phyloP scores from a whole-genome alignment of 2,329 filamentous ascomycete genomes.

The Aspergillus jensenii region DNA sequence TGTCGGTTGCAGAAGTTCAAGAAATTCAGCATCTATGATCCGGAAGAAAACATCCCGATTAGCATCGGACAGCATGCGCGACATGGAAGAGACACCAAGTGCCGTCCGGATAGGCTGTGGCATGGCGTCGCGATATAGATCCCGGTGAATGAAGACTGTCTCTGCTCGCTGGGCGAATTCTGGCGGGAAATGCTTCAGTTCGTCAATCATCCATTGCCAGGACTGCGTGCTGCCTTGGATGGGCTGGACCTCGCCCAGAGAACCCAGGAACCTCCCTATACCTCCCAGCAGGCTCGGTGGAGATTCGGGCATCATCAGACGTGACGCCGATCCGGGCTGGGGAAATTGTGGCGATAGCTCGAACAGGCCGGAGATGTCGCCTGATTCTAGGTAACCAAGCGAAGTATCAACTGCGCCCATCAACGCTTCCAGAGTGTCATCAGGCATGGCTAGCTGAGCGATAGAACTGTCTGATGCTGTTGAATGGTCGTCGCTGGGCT shows the following conservation, averaged over 20 bases:
- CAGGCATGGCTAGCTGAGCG: neutral
- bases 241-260: slow-evolving; percentile 2
- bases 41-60: neutral
- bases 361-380: neutral
- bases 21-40: neutral
- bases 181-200: neutral
- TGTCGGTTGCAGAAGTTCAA: neutral
- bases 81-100: neutral
- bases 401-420: neutral
- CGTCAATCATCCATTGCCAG: slow-evolving; percentile 4
- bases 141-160: slow-evolving; percentile 1
- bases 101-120: slow-evolving; percentile 3
- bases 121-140: neutral
- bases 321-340: neutral
- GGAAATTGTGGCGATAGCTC: neutral
- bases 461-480: neutral
- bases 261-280: neutral
- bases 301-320: neutral
- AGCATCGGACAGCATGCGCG: neutral
- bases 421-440: neutral
- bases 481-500: neutral
- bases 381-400: neutral
- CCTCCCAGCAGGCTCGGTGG: neutral
- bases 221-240: neutral
- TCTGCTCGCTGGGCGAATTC: neutral